A percentile compares a stretch with the other conserved stretches of the same genome.
phyloP scores from a whole-genome alignment of 495 filamentous ascomycete species.

The Xylaria curta region DNA sequence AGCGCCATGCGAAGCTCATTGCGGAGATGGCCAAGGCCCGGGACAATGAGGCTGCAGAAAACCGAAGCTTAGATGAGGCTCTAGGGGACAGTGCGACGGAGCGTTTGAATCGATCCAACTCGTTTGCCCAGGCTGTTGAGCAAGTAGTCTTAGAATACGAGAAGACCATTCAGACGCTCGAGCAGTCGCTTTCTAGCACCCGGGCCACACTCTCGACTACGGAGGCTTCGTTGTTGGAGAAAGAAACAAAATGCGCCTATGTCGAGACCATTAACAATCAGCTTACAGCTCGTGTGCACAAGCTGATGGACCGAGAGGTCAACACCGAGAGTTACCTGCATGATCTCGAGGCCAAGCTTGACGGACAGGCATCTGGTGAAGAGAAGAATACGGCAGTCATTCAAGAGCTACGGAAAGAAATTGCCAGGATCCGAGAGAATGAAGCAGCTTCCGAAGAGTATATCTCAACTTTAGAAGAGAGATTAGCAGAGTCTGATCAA shows the following conservation, averaged over 20 bases:
- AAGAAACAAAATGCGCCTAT: slow-evolving; percentile 90
- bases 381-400: slow-evolving; percentile 89
- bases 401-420: slow-evolving; percentile 87
- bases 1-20: slow-evolving; percentile 93
- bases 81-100: slow-evolving; percentile 83
- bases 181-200: slow-evolving; percentile 90
- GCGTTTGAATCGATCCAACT: slow-evolving; percentile 89
- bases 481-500: slow-evolving; percentile 93
- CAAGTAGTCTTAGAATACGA: slow-evolving; percentile 97
- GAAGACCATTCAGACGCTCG: slow-evolving; percentile 94
- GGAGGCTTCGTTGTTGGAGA: slow-evolving; percentile 87
- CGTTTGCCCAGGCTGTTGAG: slow-evolving; percentile 93
- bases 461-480: slow-evolving; percentile 95
- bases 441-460: slow-evolving; percentile 92
- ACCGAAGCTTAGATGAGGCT: slow-evolving; percentile 57
- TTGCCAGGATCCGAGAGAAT: slow-evolving; percentile 86
- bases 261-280: slow-evolving; percentile 90
- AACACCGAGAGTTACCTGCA: slow-evolving; percentile 91
- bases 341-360: slow-evolving; percentile 86
- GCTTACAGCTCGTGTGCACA: slow-evolving; percentile 85
- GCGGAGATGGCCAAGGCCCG: slow-evolving; percentile 89
- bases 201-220: slow-evolving; percentile 80
- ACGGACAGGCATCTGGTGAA: slow-evolving; percentile 88
- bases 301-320: slow-evolving; percentile 85
- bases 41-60: slow-evolving; percentile 64